Conservation (phyloP, 2,329 filamentous ascomycete species). For the Xylaria digitata region DNA sequence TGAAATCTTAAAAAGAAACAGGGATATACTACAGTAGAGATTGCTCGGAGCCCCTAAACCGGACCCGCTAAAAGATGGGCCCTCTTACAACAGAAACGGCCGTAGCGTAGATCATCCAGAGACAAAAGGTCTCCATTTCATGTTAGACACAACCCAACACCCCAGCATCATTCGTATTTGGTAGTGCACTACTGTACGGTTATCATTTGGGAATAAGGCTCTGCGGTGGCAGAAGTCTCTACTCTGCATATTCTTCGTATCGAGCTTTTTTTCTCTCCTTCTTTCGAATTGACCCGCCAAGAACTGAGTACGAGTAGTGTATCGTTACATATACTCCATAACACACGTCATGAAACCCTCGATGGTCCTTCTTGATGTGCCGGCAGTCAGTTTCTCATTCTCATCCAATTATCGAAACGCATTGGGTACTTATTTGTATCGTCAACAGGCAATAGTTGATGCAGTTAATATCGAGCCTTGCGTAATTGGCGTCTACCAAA, state of each 20-base stretch:
- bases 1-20: no score
- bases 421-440: no score
- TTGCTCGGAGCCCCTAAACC: conserved; percentile 20
- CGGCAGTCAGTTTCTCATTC: background rate
- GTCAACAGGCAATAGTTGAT: background rate
- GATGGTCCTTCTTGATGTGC: background rate
- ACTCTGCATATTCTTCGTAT: conserved; percentile 29
- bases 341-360: conserved; percentile 13
- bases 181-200: conserved; percentile 4
- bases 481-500: conserved; percentile 16
- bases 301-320: conserved; percentile 4
- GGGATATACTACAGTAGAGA: background rate
- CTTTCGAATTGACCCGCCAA: conserved; percentile 7
- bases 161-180: conserved; percentile 32
- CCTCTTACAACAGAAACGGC: conserved; percentile 16
- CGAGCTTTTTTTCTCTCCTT: background rate
- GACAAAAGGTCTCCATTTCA: conserved; percentile 29
- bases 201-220: conserved; percentile 23
- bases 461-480: conserved; percentile 1
- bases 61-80: conserved; percentile 12
- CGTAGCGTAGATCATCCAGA: conserved; percentile 22
- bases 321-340: conserved; percentile 11
- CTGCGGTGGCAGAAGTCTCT: conserved; percentile 3
- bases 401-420: conserved; percentile 7
- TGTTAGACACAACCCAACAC: conserved; percentile 22